Base-by-base conservation (phyloP, 441 rosid genomes). In the Gossypium gossypioides region DNA sequence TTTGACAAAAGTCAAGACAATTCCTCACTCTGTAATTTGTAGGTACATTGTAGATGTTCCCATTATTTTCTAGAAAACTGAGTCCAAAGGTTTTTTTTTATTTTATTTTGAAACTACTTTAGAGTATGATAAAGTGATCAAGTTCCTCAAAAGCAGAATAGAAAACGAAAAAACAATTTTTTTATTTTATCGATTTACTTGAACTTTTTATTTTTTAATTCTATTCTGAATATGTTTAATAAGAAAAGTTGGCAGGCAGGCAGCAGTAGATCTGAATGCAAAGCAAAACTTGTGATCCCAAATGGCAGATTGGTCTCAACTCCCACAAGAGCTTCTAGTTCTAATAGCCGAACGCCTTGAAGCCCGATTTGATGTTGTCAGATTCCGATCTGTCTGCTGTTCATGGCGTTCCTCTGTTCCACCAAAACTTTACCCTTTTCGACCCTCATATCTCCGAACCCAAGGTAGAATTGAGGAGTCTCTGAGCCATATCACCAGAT, bases 331-430 rank as follows among this genome's bases (percentile, higher is more conserved):
- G 32, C 74, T 83, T 42, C 76, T 83, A 22, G 13, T 42, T 54
- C 58, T 5, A 40, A 77, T 83, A 74, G 72, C 72, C 44, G 21
- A 76, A 13, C 55, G 59, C 73, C 71, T 84, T 15, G 74, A 61
- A 60, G 61, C 72, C 24, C 79, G 60, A 44, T 75, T 78, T 15
- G 83, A 81, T 75, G 42, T 77, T 37, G 65, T 78, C 34, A 79
- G 79, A 15, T 81, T 77, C 58, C 76, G 83, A 16, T 84, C 82
- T 2, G 82, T 84, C 54, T 81, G 85, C 64, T 75, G 79, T 22
- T 64, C 69, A 29, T 84, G 87, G 87, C 73, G 84, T 10, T 74
- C 82, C 32, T 77, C 80, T 6, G 54, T 71, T 42, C 61, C 72
- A 21, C 61, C 69, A 16, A 72, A 52, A 40, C 13, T 71, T 69